Percentiles rank a stretch among this genome's conserved stretches.
These are phyloP conservation scores for Rubia occidens DNA, from an alignment of 305 asterid species.

Conservation along the genomic window DNA sequence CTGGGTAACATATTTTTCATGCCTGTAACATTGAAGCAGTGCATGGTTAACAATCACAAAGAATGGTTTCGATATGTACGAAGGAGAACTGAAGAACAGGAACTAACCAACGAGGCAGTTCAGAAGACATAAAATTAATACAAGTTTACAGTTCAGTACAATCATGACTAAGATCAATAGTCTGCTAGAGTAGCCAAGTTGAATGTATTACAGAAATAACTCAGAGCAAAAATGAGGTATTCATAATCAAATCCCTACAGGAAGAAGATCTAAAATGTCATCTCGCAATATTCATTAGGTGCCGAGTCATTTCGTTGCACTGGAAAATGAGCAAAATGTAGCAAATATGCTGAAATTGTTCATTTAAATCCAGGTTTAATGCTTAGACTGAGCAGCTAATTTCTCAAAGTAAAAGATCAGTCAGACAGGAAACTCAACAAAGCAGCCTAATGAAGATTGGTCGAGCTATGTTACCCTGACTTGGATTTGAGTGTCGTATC, in stretches of 20 bases:
- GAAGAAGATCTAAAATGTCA: neutral
- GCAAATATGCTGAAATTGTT: neutral
- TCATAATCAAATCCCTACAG: neutral
- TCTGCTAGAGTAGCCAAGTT: neutral
- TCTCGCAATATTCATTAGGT: neutral
- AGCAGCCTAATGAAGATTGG: neutral
- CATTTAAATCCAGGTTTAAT: neutral
- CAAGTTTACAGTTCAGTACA: neutral
- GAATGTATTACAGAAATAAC: neutral
- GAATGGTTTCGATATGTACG: neutral
- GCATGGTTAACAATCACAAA: neutral
- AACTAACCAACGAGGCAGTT: neutral
- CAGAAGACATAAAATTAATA: neutral
- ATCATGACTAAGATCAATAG: neutral
- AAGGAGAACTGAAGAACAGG: neutral
- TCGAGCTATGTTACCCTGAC: neutral
- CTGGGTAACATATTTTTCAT: constrained; percentile 59
- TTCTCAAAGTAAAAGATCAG: neutral
- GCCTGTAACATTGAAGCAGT: constrained; percentile 39
- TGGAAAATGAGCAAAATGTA: neutral
- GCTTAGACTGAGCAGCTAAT: neutral
- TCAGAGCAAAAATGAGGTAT: neutral
- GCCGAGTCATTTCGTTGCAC: neutral
- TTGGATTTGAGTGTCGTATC: neutral
- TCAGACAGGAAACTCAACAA: neutral